Percentiles rank a stretch among this genome's conserved stretches.
Conservation (phyloP, 2,329 filamentous ascomycete species). For the Xylaria sp. region DNA sequence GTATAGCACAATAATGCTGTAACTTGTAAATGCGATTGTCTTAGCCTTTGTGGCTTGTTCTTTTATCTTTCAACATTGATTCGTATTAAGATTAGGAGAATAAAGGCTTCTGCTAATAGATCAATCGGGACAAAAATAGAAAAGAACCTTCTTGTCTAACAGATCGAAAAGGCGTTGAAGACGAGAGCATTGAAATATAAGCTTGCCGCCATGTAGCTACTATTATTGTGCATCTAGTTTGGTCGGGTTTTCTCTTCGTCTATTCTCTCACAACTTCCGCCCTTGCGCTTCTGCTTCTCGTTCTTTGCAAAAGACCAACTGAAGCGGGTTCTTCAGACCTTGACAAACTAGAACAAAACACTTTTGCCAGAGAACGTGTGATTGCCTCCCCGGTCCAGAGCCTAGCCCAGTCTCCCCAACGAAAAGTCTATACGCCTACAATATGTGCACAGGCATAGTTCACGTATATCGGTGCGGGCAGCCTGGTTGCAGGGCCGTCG, state of each 20-base stretch:
- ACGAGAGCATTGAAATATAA: conserved; percentile 11
- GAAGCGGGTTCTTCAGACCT: conserved; percentile 25
- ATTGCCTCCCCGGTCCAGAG: not conserved
- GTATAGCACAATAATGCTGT: conserved; percentile 10
- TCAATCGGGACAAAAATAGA: conserved; percentile 14
- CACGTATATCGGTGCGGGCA: conserved; percentile 34
- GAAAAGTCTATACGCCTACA: not conserved
- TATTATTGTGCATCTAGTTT: not conserved
- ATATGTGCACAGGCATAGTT: conserved; percentile 44
- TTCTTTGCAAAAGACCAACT: not conserved
- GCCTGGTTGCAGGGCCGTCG: conserved; percentile 32
- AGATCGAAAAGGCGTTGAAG: not conserved
- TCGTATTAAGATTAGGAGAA: not conserved
- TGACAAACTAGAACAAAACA: not conserved
- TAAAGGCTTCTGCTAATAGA: not conserved
- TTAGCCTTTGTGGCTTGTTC: conserved; percentile 3
- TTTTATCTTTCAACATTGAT: conserved; percentile 6
- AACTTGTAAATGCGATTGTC: conserved; percentile 28
- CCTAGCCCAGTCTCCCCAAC: not conserved
- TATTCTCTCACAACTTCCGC: not conserved
- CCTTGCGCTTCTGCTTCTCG: conserved; percentile 10
- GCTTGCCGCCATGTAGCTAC: not conserved
- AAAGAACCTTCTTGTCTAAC: conserved; percentile 12
- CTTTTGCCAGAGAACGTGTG: not conserved
- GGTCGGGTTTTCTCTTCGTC: not conserved